Base-by-base conservation (phyloP, 805 yeast species). In the Starmerella etchellsii region DNA sequence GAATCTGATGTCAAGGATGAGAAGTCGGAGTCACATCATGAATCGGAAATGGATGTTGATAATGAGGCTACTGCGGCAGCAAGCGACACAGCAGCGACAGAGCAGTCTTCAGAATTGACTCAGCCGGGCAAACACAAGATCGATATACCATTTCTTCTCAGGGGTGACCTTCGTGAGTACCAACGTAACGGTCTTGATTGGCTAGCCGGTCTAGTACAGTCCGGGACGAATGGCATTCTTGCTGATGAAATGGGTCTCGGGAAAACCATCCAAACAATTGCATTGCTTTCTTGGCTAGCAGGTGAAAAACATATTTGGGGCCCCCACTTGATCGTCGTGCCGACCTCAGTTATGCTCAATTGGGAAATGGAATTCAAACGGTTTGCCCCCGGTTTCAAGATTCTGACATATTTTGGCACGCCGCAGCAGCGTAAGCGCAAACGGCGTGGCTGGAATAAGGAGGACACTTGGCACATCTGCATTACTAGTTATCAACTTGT, bases 361-460 rank as follows among this genome's bases (percentile, higher is more conserved):
- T 91, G 99, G 99, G 99, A 91, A 59, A 88, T 93, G 96, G 99
- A 91, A 56, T 87, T 91, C 63, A 91, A 93, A 55, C 74, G 94
- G 53, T 91, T 91, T 67, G 96, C 96, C 1, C 99, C 99, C 0
- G 99, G 98, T 0, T 81, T 91, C 59, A 88, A 93, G 59, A 91
- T 91, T 2, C 57, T 91, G 58, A 91, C 97, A 0, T 91, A 91
- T 59, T 91, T 88, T 54, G 99, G 99, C 0, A 78, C 93, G 14
- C 98, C 97, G 0, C 94, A 83, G 54, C 97, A 91, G 58, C 77
- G 99, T 56, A 87, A 87, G 36, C 91, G 83, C 49, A 91, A 91
- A 57, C 75, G 99, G 54, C 79, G 80, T 49, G 99, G 99, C 2
- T 91, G 99, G 99, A 88, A 88, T 55, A 85, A 83, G 41, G 93